phyloP scores from a whole-genome alignment of 257 asterid species.

The Solanum stenotomum region DNA sequence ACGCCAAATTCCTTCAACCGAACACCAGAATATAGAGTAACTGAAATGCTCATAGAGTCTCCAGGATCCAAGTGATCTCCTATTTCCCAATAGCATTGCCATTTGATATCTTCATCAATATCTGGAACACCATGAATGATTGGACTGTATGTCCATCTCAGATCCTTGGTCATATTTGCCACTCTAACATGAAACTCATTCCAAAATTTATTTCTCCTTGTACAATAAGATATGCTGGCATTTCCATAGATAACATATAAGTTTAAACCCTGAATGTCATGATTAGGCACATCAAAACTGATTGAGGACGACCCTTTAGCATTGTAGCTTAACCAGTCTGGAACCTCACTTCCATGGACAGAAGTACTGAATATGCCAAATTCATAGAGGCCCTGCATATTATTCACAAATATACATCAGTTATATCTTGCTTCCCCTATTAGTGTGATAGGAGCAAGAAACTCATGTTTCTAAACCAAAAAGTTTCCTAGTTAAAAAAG shows the following conservation, averaged over 20 bases:
- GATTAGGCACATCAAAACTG: background rate
- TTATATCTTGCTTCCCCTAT: no score
- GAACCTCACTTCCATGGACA: background rate
- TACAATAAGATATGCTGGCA: background rate
- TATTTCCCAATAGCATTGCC: no score
- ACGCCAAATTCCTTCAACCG: no score
- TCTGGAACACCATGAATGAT: no score
- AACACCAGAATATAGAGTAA: no score
- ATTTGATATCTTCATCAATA: no score
- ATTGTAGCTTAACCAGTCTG: background rate
- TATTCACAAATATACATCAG: background rate
- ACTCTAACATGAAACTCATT: no score
- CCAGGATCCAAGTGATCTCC: background rate
- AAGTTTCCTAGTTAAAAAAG: no score
- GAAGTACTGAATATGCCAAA: background rate
- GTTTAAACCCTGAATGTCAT: background rate
- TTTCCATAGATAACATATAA: background rate
- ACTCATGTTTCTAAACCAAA: background rate
- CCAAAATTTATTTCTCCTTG: background rate
- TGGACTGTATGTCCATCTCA: no score
- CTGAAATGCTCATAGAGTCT: background rate
- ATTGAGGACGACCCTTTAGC: background rate
- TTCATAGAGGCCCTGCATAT: background rate
- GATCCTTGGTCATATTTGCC: no score
- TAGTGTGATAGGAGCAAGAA: background rate